These are phyloP conservation scores for Podospora didyma DNA, from an alignment of 495 filamentous ascomycete species.

Conservation along the genomic window DNA sequence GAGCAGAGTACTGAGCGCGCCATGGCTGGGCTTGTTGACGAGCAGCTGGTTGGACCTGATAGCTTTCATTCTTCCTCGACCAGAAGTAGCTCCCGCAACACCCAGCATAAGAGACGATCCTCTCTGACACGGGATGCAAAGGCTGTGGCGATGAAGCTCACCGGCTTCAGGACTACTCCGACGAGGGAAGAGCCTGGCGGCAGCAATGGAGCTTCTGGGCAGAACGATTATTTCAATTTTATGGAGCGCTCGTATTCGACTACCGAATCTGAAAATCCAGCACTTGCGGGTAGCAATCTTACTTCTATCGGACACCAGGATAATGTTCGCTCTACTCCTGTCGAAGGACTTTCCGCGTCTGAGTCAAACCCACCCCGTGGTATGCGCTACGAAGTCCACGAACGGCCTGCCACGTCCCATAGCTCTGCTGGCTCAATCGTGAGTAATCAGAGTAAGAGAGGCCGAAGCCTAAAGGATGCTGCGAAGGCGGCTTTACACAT, in stretches of 20 bases:
- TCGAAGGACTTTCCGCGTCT: background rate
- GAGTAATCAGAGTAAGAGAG: constrained; percentile 16
- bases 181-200: constrained; percentile 5
- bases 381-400: background rate
- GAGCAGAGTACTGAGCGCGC: constrained; percentile 24
- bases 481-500: constrained; percentile 22
- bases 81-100: constrained; percentile 17
- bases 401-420: constrained; percentile 18
- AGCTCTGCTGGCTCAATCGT: constrained; percentile 12
- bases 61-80: constrained; percentile 17
- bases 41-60: constrained; percentile 14
- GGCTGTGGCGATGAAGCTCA: constrained; percentile 25
- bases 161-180: constrained; percentile 13
- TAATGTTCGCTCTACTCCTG: background rate
- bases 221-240: constrained; percentile 25
- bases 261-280: background rate
- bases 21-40: constrained; percentile 21
- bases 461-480: constrained; percentile 23
- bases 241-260: constrained; percentile 13
- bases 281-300: background rate
- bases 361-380: background rate
- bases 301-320: background rate
- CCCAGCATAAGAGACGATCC: constrained; percentile 17
- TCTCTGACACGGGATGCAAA: constrained; percentile 27
- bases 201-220: constrained; percentile 1